A percentile compares a stretch with the other conserved stretches of the same genome.
phyloP scores from a whole-genome alignment of 1,139 yeast genomes.

The Yamadazyma jaroonii region DNA sequence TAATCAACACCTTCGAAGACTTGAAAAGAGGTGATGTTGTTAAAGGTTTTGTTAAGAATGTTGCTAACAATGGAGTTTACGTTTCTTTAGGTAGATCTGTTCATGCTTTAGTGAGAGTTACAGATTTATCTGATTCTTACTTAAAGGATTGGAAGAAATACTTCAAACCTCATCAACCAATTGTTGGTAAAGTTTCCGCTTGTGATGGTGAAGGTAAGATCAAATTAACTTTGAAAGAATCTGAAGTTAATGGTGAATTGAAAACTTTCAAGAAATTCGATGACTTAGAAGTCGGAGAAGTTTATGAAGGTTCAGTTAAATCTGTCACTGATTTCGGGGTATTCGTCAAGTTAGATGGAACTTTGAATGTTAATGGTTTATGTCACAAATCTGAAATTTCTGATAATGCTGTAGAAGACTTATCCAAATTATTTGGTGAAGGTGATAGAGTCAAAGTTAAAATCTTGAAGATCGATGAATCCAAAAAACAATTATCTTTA shows the following conservation, averaged over 20 bases:
- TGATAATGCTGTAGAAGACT: conserved; percentile 53
- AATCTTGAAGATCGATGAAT: conserved; percentile 59
- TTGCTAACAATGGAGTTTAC: conserved; percentile 76
- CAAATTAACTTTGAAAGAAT: conserved; percentile 76
- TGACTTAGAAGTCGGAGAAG: conserved; percentile 67
- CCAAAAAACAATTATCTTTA: conserved; percentile 73
- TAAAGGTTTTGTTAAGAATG: conserved; percentile 74
- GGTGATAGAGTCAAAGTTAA: conserved; percentile 91
- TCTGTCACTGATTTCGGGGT: conserved; percentile 88
- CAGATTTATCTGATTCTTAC: conserved; percentile 78
- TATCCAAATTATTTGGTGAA: conserved; percentile 66
- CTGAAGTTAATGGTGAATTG: conserved; percentile 71
- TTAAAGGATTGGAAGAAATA: conserved; percentile 85
- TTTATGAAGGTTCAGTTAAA: conserved; percentile 77
- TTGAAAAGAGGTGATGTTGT: conserved; percentile 68
- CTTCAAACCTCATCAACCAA: conserved; percentile 67
- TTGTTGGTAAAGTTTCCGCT: conserved; percentile 69
- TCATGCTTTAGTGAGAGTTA: conserved; percentile 77
- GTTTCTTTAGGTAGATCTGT: conserved; percentile 71
- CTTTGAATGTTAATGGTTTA: conserved; percentile 74
- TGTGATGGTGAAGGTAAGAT: conserved; percentile 65
- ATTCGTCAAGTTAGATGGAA: conserved; percentile 75
- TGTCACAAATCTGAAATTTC: conserved; percentile 88
- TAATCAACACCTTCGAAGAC: conserved; percentile 51
- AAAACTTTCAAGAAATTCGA: conserved; percentile 55